Evolutionary conservation across 1,284 basidiomycete species (phyloP).

Genomic region (Schizopora paradoxa): DNA sequence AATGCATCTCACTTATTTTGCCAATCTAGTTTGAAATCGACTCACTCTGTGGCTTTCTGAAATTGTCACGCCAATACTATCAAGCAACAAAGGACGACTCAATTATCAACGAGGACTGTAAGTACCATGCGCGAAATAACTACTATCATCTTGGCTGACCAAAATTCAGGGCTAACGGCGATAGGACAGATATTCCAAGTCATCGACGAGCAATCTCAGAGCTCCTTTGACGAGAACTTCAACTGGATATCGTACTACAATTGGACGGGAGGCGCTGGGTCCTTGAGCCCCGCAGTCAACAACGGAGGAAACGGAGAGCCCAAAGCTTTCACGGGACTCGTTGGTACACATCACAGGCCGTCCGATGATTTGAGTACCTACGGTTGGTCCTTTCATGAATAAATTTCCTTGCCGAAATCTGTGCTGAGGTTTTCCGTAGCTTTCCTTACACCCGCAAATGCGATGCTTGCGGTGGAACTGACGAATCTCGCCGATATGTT

Average conservation of each 20-base stretch:
- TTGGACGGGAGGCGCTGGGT: constrained; percentile 66
- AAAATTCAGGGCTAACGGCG: constrained; percentile 53
- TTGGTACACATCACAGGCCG: constrained; percentile 71
- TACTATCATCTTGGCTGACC: constrained; percentile 1
- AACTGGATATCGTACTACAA: constrained; percentile 74
- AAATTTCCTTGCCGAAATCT: background rate
- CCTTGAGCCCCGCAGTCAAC: constrained; percentile 55
- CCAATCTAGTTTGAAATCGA: constrained; percentile 62
- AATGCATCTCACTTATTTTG: background rate
- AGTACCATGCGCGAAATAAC: constrained; percentile 19
- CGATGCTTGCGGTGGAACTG: constrained; percentile 74
- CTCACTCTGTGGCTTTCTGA: constrained; percentile 70
- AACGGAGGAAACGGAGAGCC: constrained; percentile 36
- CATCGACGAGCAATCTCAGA: constrained; percentile 69
- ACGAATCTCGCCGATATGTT: constrained; percentile 54
- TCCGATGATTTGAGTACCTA: constrained; percentile 70
- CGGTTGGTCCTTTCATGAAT: constrained; percentile 35
- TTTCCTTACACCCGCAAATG: constrained; percentile 71
- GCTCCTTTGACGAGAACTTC: constrained; percentile 63
- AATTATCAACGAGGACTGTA: constrained; percentile 68
- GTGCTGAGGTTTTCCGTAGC: constrained; percentile 37
- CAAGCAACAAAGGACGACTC: constrained; percentile 62
- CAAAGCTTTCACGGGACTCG: constrained; percentile 33
- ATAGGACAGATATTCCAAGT: constrained; percentile 69
- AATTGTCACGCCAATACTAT: constrained; percentile 69